Evolutionary conservation across 192 early-diverging fungal genomes (phyloP).

Genomic region (Jimgerdemannia lactiflua): DNA sequence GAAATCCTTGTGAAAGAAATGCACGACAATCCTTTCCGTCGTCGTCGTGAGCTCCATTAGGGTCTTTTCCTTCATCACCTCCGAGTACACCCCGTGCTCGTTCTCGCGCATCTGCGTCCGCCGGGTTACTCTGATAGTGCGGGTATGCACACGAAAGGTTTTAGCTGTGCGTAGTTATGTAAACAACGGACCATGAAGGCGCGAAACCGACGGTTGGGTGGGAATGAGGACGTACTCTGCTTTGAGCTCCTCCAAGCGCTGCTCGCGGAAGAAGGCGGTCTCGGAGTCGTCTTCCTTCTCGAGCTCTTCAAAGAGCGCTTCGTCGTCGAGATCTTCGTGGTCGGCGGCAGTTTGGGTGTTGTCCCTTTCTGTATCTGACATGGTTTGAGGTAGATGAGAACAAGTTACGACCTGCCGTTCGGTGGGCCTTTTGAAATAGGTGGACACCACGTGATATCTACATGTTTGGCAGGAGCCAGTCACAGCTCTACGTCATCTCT

Average conservation of each 20-base stretch:
- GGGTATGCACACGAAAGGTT: neutral
- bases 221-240: constrained; percentile 60
- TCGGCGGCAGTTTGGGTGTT: too few relatives aligned
- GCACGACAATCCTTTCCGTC: constrained; percentile 69
- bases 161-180: neutral
- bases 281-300: constrained; percentile 81
- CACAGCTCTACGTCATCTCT: too few relatives aligned
- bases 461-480: too few relatives aligned
- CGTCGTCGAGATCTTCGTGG: constrained; percentile 43
- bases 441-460: too few relatives aligned
- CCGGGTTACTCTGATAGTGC: constrained; percentile 52
- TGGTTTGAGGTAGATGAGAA: too few relatives aligned
- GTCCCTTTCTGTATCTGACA: too few relatives aligned
- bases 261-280: constrained; percentile 74
- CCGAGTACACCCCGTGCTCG: constrained; percentile 74
- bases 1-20: constrained; percentile 94
- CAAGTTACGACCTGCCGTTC: too few relatives aligned
- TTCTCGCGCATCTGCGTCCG: constrained; percentile 58
- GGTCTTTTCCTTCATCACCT: constrained; percentile 78
- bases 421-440: too few relatives aligned
- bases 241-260: constrained; percentile 81
- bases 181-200: too few relatives aligned
- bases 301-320: constrained; percentile 79
- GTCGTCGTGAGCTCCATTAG: constrained; percentile 77
- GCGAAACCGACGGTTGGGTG: too few relatives aligned